Conservation (phyloP, 768 basidiomycete genomes). For the Termitomyces bulborhizus region DNA sequence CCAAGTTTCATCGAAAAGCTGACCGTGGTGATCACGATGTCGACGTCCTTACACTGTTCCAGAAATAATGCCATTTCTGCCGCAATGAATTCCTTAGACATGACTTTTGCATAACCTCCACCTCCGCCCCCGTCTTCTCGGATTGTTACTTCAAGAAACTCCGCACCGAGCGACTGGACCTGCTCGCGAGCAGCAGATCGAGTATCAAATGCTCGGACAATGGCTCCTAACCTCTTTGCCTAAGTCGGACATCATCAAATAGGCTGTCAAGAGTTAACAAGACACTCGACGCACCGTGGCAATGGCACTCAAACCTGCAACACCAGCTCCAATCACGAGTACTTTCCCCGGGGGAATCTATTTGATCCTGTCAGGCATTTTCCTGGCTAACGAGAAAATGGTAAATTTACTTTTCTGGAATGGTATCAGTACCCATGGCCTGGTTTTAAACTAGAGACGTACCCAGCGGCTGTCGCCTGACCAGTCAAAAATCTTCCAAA, state of each 20-base stretch:
- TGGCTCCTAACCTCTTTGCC: conserved; percentile 81
- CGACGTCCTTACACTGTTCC: conserved; percentile 85
- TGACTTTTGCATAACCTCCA: conserved; percentile 86
- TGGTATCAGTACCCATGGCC: neutral
- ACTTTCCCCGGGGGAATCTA: conserved; percentile 87
- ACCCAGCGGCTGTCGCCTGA: conserved; percentile 89
- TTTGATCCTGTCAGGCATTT: neutral
- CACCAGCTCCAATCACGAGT: conserved; percentile 83
- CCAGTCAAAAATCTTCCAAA: conserved; percentile 88
- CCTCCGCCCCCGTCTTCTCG: conserved; percentile 78
- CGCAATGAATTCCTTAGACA: conserved; percentile 86
- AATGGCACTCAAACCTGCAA: conserved; percentile 85
- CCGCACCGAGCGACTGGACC: conserved; percentile 84
- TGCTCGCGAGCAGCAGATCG: conserved; percentile 83
- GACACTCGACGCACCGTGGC: conserved; percentile 49
- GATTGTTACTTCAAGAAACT: conserved; percentile 78
- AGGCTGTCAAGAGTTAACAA: neutral
- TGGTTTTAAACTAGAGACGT: conserved; percentile 21
- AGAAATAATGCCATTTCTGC: conserved; percentile 87
- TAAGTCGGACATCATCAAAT: conserved; percentile 17
- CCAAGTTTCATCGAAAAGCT: conserved; percentile 10
- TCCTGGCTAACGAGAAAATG: neutral
- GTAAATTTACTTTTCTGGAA: conserved; percentile 25
- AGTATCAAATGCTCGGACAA: conserved; percentile 86
- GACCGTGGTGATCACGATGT: conserved; percentile 83